Base-by-base conservation (phyloP, 2,329 filamentous ascomycete species). In the Madurella mycetomatis region DNA sequence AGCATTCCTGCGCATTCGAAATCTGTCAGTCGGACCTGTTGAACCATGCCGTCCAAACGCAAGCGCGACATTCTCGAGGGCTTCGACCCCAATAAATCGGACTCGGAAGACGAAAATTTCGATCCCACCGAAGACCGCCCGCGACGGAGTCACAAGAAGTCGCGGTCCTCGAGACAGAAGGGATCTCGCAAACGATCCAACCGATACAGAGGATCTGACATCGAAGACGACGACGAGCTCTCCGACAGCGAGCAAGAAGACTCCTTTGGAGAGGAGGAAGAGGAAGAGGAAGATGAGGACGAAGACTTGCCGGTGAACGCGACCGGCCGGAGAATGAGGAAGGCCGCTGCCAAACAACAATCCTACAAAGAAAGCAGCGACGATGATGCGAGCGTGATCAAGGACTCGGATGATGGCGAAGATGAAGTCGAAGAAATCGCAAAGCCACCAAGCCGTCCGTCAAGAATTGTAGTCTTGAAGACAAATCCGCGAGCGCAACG, bases 41-140 rank as follows among this genome's bases (percentile, higher is more conserved):
- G 5, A 50, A 52, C 49, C 31, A 77, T 77, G 75, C 66, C 70
- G n/a, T 60, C 67, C 53, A 84, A 84, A 67, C 73, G 83, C 51
- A 86, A 85, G 75, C 73, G 78, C 59, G 75, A 75, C 54, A 65
- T 72, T 31, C 70, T 83, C 52, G 77, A 82, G 59, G 75, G 76
- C 51, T 86, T 86, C 61, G 84, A 87, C 67, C 82, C 81, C 2
- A 86, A 85, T 67, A 80, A 83, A 65, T 86, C 84, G 48, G 84
- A 87, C 61, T 75, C 84, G 2, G 79, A 83, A 47, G 84, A 87
- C 65, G 82, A 83, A 60, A 85, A 85, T 67, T 87, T 86, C 64
- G 79, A 84, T 54, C 83, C 83, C 15, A 58, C 67, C 18, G 75
- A 77, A 60, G 73, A 70, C 25, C 70, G 72, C 31, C 71, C 77